phyloP scores from a whole-genome alignment of 106 monocot species.

The Dendrobium catenatum region DNA sequence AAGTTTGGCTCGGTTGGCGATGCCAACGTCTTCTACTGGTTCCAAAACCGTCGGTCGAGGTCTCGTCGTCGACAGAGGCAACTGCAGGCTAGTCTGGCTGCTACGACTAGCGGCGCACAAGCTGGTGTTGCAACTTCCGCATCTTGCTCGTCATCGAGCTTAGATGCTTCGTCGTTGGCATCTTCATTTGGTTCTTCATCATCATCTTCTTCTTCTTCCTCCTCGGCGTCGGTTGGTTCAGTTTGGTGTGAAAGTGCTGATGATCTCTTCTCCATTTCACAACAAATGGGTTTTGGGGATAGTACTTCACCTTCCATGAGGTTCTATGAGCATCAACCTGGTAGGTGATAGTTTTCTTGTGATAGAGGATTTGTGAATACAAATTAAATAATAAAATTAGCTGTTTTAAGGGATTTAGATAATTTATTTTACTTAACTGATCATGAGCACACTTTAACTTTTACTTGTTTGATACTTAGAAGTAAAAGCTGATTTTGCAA shows the following conservation, averaged over 20 bases:
- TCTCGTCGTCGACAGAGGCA: conserved; percentile 88
- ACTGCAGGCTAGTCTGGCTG: conserved; percentile 50
- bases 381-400: no score
- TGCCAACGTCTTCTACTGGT: conserved; percentile 99
- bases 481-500: no score
- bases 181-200: conserved; percentile 10
- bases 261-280: conserved; percentile 73
- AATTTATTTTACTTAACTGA: no score
- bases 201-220: conserved; percentile 1
- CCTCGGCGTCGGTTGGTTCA: conserved; percentile 19
- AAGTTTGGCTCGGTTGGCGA: conserved; percentile 89
- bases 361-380: no score
- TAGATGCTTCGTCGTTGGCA: not conserved
- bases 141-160: conserved; percentile 13
- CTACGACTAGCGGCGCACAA: not conserved
- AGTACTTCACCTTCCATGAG: not conserved
- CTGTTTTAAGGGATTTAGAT: no score
- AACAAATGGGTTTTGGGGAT: conserved; percentile 53
- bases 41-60: conserved; percentile 93
- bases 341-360: not conserved
- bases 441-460: no score
- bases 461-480: no score
- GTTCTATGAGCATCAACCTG: not conserved
- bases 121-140: not conserved
- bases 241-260: conserved; percentile 30